Evolutionary conservation across 139 green algal species (phyloP).

Genomic region (Asterochloris erici): DNA sequence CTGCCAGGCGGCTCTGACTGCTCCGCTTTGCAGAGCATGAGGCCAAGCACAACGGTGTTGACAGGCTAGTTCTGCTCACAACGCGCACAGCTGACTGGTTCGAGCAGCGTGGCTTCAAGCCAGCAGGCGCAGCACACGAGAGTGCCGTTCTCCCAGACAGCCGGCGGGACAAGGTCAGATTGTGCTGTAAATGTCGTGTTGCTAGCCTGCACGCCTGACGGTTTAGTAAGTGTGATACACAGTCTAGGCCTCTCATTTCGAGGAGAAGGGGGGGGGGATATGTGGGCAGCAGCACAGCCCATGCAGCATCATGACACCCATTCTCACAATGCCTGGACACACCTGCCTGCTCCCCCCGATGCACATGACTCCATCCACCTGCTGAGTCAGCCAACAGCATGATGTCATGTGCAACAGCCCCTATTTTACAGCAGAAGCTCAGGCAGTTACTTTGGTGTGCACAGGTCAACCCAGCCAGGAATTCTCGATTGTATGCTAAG

Average conservation of each 20-base stretch:
- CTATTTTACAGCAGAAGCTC: too few relatives aligned
- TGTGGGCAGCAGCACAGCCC: background rate
- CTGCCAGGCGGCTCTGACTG: background rate
- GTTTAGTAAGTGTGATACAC: background rate
- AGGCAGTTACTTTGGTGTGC: background rate
- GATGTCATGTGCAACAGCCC: too few relatives aligned
- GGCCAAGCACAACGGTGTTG: constrained; percentile 50
- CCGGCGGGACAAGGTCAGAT: background rate
- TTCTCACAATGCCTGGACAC: too few relatives aligned
- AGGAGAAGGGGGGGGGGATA: background rate
- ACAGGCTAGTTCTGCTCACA: constrained; percentile 74
- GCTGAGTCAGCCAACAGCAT: too few relatives aligned
- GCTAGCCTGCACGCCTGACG: background rate
- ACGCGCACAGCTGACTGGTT: constrained; percentile 90
- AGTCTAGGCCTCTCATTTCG: too few relatives aligned
- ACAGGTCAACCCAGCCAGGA: background rate
- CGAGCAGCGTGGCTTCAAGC: constrained; percentile 59
- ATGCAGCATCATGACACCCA: too few relatives aligned
- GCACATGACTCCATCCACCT: too few relatives aligned
- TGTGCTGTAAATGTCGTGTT: background rate
- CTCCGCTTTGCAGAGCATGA: constrained; percentile 31
- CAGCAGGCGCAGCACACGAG: constrained; percentile 18
- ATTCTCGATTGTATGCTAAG: background rate
- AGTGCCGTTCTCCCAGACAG: constrained; percentile 25
- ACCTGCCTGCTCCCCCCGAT: too few relatives aligned